A percentile compares a stretch with the other conserved stretches of the same genome.
These are phyloP conservation scores for Calamus simplicifolius DNA, from an alignment of 176 grass and related monocot genomes.

Conservation along the genomic window DNA sequence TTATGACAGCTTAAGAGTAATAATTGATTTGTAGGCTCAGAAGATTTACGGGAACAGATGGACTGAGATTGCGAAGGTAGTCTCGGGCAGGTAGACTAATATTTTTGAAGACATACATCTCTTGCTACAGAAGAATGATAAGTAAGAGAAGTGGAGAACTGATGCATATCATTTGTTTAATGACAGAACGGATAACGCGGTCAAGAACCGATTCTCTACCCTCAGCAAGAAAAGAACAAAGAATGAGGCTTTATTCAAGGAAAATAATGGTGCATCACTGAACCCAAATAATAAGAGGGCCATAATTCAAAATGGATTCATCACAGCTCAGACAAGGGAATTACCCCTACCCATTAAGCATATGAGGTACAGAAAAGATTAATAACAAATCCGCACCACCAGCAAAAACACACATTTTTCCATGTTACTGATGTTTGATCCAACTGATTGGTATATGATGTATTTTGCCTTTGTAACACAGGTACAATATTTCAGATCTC, in stretches of 20 bases:
- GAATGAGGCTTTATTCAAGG: conserved; percentile 49
- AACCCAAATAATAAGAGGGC: conserved; percentile 50
- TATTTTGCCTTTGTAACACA: conserved; percentile 19
- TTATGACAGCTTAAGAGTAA: conserved; percentile 4
- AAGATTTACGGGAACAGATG: conserved; percentile 87
- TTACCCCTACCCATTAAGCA: conserved; percentile 45
- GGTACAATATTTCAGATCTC: conserved; percentile 35
- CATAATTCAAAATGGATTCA: conserved; percentile 34
- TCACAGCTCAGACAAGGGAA: conserved; percentile 25
- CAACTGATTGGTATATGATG: background rate
- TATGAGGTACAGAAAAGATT: conserved; percentile 43
- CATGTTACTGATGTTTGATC: background rate
- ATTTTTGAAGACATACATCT: background rate
- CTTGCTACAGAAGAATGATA: too few relatives aligned
- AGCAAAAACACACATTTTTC: too few relatives aligned
- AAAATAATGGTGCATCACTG: conserved; percentile 46
- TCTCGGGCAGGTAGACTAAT: conserved; percentile 68
- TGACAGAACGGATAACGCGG: conserved; percentile 87
- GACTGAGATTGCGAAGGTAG: conserved; percentile 99
- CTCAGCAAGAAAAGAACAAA: conserved; percentile 80
- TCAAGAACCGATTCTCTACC: conserved; percentile 88
- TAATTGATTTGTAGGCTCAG: conserved; percentile 60
- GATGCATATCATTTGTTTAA: background rate
- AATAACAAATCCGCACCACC: background rate
- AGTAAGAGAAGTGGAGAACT: background rate